Evolutionary conservation across 2,329 filamentous ascomycete genomes (phyloP).

Genomic region (Cytospora schulzeri): DNA sequence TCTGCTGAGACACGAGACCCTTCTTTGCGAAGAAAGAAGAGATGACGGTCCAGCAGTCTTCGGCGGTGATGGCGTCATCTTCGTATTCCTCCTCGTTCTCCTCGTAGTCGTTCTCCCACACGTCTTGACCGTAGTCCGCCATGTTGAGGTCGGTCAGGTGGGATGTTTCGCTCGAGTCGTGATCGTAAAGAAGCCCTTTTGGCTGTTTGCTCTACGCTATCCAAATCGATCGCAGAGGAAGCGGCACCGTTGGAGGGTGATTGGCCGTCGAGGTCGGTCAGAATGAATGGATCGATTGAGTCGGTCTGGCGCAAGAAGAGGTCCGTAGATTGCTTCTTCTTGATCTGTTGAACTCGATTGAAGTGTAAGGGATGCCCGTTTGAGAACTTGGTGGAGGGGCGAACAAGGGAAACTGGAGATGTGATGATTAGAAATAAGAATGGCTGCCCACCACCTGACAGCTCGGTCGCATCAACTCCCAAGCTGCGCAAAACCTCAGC

Average conservation of each 20-base stretch:
- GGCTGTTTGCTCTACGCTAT: not conserved
- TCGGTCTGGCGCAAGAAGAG: not conserved
- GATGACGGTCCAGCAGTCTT: constrained; percentile 98
- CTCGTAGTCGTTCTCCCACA: constrained; percentile 44
- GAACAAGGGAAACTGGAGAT: constrained; percentile 5
- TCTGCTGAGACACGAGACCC: constrained; percentile 93
- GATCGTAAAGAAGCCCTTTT: not conserved
- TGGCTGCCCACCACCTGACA: constrained; percentile 25
- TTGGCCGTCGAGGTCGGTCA: not conserved
- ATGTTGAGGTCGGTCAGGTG: constrained; percentile 39
- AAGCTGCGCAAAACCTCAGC: constrained; percentile 22
- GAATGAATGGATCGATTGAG: not conserved
- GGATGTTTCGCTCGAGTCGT: not conserved
- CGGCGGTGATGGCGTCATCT: constrained; percentile 78
- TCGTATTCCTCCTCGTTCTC: constrained; percentile 73
- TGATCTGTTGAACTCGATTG: not conserved
- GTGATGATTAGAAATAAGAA: constrained; percentile 25
- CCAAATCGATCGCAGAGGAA: not conserved
- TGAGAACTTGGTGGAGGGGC: not conserved
- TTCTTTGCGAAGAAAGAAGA: constrained; percentile 96
- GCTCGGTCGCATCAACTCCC: constrained; percentile 28
- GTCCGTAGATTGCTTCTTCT: not conserved
- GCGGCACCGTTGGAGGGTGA: not conserved
- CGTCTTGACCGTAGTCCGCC: constrained; percentile 58
- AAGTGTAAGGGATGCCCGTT: not conserved